A percentile compares a stretch with the other conserved stretches of the same genome.
Conservation (phyloP, 768 basidiomycete genomes). For the Podaxis sp. region DNA sequence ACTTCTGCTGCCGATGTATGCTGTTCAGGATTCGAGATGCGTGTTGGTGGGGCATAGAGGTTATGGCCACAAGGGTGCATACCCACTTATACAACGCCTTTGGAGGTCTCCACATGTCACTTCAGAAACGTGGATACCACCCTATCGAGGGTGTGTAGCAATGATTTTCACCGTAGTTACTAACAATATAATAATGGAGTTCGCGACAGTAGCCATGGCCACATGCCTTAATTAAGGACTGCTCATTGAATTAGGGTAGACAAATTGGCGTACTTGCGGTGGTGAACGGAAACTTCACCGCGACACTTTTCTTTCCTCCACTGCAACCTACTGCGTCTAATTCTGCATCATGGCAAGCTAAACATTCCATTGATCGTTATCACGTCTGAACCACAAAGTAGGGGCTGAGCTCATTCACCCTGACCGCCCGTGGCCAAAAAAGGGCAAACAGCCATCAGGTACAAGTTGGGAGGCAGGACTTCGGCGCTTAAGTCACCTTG, state of each 20-base stretch:
- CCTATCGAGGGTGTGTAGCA: no score
- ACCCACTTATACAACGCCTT: no score
- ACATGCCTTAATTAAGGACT: not conserved
- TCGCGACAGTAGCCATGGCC: not conserved
- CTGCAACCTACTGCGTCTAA: not conserved
- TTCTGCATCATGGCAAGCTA: not conserved
- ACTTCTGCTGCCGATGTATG: no score
- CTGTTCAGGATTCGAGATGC: no score
- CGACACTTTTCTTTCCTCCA: not conserved
- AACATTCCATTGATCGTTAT: not conserved
- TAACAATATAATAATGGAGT: no score
- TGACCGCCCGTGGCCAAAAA: slow-evolving; percentile 9
- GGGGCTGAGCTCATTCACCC: not conserved
- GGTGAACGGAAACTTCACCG: not conserved
- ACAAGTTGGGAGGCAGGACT: slow-evolving; percentile 8
- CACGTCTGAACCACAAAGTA: not conserved
- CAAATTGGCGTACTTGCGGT: not conserved
- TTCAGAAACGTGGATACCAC: no score
- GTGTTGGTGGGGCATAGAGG: no score
- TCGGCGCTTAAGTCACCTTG: not conserved
- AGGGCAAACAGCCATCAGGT: slow-evolving; percentile 24
- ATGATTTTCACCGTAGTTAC: no score
- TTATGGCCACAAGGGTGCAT: no score
- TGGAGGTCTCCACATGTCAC: no score
- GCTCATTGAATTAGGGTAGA: not conserved